Evolutionary conservation across 2,329 filamentous ascomycete genomes (phyloP), one percentile per base, ranked within the genome.

Genomic region (Claviceps capensis): DNA sequence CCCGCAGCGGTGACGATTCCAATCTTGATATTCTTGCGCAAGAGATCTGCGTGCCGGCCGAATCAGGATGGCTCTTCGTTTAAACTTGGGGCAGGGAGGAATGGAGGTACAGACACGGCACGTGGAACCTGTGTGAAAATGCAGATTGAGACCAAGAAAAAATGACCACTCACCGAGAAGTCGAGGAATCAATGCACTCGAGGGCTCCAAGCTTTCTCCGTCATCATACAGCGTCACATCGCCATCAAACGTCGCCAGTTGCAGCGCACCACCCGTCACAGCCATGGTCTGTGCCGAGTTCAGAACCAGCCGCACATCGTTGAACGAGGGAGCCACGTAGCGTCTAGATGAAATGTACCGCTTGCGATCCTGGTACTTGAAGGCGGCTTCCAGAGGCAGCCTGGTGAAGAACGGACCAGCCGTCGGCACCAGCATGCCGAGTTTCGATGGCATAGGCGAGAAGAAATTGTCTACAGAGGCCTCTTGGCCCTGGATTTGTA

Each of bases 1-100:
- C 93, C 93, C 1, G 93, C 93, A 1, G 93, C 93, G 0, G 93
- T 98, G 49, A 98, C 93, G 62, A 98, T 97, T 49, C 90, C 93
- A 59, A 98, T 84, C 59, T 85, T 86, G 57, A 91, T 86, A 54
- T 85, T 83, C 58, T 83, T 82, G 47, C 75, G 76, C 59, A 98
- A 78, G 16, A 98, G 81, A 55, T 83, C 82, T 73, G 55, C 47
- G 30, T 34, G 30, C 30, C 30, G 9, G 7, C 19, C 19, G 30
- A 13, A 37, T 37, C 2, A 47, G 23, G 19, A 48, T 22, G 30
- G 26, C 1, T 13, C 7, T 19, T 37, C 2, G 16, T 3, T 17
- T 47, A 8, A 34, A 30, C 7, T 34, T 13, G 19, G 14, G 7
- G 14, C 6, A 41, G 9, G 5, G 9, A 37, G 5, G 8, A 8